Conservation (phyloP, 2,329 filamentous ascomycete genomes). For the Colletotrichum graminicola region DNA sequence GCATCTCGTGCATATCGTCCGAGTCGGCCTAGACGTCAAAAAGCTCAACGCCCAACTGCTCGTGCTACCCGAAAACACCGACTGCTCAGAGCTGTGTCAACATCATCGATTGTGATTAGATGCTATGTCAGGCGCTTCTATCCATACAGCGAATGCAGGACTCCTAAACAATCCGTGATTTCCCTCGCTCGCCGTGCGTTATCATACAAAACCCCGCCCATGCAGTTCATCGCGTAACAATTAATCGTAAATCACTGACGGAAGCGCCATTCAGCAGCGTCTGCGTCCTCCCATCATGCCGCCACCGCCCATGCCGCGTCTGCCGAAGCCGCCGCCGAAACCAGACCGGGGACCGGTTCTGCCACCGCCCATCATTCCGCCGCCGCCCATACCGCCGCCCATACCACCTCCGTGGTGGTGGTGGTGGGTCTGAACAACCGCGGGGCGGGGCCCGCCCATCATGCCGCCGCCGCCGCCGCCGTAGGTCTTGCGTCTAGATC, state of each 20-base stretch:
- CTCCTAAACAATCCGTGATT: background rate
- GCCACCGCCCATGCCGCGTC: slow-evolving; percentile 10
- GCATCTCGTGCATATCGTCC: no score
- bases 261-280: background rate
- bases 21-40: no score
- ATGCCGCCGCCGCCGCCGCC: slow-evolving; percentile 27
- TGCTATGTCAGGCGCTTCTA: background rate
- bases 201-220: background rate
- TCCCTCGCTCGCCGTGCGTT: background rate
- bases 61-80: background rate
- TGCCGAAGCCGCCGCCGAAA: slow-evolving; percentile 21
- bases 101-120: background rate
- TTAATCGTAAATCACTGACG: background rate
- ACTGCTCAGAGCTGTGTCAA: background rate
- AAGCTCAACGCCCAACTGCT: no score
- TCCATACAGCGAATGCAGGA: background rate
- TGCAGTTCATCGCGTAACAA: background rate
- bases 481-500: slow-evolving; percentile 24
- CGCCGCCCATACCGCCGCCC: background rate
- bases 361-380: slow-evolving; percentile 15
- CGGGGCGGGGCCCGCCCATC: slow-evolving; percentile 27
- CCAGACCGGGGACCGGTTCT: slow-evolving; percentile 14
- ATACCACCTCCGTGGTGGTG: slow-evolving; percentile 35
- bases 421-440: slow-evolving; percentile 28
- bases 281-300: slow-evolving; percentile 18